Evolutionary conservation across 805 yeast species (phyloP), one percentile per base, ranked within the genome.

Genomic region (Ogataea sp.): DNA sequence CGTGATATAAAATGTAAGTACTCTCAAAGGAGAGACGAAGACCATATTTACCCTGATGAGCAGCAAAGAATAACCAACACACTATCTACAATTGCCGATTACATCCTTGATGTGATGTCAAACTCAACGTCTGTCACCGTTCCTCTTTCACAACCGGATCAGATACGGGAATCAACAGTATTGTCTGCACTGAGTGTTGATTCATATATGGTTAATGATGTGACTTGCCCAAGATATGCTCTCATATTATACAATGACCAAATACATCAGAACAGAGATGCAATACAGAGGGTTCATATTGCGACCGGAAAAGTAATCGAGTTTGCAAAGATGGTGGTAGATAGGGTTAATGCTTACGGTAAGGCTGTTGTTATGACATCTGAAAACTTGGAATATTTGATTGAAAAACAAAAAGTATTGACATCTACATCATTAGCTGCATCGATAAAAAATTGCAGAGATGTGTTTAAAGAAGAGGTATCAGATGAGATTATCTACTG

Each of bases 191-290:
- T 43, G 3, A 46, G 48, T 30, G 66, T 71, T 1, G 47, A 49
- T 1, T 61, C 61, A 21, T 83, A 83, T 48, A 66, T 64, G 2
- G 68, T 57, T 2, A 54, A 52, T 2, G 76, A 70, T 39, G 51
- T 53, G 39, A 67, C 70, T 21, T 65, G 77, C 15, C 67, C 60
- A 4, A 68, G 68, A 44, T 85, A 67, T 59, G 74, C 67, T 20
- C 60, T 87, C 23, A 58, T 78, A 25, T 60, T 83, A 3, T 86
- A 85, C 69, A 86, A 88, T 49, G 96, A 87, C 53, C 93, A 82
- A 49, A 69, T 75, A 27, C 78, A 83, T 42, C 90, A 88, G 40
- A 78, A 72, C 47, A 65, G 77, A 40, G 95, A 87, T 52, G 88
- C 89, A 0, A 73, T 78, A 3, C 79, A 76, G 39, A 58, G 84